Conservation (phyloP, 169 alveolate genomes). For the Cryptosporidium tyzzeri region DNA sequence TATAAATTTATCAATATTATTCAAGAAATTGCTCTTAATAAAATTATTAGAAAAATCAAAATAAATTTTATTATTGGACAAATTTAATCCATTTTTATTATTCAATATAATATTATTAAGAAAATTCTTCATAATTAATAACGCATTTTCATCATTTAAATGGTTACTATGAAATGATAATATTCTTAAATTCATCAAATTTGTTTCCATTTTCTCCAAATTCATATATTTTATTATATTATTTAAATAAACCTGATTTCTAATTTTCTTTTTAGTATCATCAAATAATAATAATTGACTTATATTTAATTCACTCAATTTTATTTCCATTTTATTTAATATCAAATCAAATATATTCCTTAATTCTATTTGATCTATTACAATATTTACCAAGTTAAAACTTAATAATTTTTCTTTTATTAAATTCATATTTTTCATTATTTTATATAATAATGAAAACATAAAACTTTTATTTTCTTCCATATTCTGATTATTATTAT, state of each 20-base stretch:
- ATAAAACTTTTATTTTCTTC: neutral
- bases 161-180: conserved; percentile 28
- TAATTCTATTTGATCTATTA: neutral
- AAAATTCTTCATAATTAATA: conserved; percentile 4
- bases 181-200: neutral
- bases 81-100: neutral
- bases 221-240: neutral
- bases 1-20: neutral
- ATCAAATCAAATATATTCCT: neutral
- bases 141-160: conserved; percentile 7
- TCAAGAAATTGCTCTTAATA: conserved; percentile 1
- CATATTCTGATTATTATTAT: neutral
- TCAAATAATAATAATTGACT: neutral
- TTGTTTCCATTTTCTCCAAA: neutral
- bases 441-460: neutral
- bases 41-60: conserved; percentile 51
- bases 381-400: neutral
- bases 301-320: neutral
- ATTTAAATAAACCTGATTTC: neutral
- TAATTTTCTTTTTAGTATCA: neutral
- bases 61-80: neutral
- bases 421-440: neutral
- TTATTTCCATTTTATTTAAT: neutral
- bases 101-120: neutral
- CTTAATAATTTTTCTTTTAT: neutral